Percentiles rank a stretch among this genome's conserved stretches.
phyloP scores from a whole-genome alignment of 208 protist genomes.

The Trypanosoma cruzi region DNA sequence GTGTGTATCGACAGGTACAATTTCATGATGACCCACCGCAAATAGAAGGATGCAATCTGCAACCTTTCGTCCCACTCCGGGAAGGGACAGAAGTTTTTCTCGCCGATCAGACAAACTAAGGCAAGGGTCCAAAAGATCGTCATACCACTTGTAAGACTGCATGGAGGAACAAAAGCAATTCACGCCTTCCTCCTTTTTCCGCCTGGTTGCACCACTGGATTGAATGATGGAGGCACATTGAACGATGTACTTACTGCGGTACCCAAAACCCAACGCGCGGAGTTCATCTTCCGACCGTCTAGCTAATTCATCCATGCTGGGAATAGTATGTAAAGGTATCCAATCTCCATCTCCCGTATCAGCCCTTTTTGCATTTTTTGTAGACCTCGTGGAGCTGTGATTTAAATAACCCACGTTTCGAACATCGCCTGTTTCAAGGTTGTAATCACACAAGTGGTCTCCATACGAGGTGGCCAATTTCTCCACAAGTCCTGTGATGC shows the following conservation, averaged over 20 bases:
- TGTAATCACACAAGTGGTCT: constrained; percentile 51
- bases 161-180: not conserved
- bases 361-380: not conserved
- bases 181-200: not conserved
- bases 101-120: constrained; percentile 36
- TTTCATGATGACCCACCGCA: constrained; percentile 43
- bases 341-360: constrained; percentile 17
- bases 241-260: constrained; percentile 76
- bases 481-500: constrained; percentile 70
- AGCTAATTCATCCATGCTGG: constrained; percentile 44
- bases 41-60: constrained; percentile 87
- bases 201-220: constrained; percentile 7
- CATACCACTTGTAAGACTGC: constrained; percentile 49
- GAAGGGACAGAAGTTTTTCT: constrained; percentile 45
- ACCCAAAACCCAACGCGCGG: constrained; percentile 61
- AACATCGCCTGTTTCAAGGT: constrained; percentile 39
- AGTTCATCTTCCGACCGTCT: constrained; percentile 38
- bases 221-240: constrained; percentile 32
- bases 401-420: not conserved
- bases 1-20: constrained; percentile 92
- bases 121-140: constrained; percentile 24
- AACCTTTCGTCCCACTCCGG: constrained; percentile 83
- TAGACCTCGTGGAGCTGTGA: not conserved
- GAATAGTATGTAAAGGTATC: constrained; percentile 53
- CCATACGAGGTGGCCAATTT: constrained; percentile 45